Percentiles rank a stretch among this genome's conserved stretches.
phyloP scores from a whole-genome alignment of 495 filamentous ascomycete species.

The Penicillium mononematosum region DNA sequence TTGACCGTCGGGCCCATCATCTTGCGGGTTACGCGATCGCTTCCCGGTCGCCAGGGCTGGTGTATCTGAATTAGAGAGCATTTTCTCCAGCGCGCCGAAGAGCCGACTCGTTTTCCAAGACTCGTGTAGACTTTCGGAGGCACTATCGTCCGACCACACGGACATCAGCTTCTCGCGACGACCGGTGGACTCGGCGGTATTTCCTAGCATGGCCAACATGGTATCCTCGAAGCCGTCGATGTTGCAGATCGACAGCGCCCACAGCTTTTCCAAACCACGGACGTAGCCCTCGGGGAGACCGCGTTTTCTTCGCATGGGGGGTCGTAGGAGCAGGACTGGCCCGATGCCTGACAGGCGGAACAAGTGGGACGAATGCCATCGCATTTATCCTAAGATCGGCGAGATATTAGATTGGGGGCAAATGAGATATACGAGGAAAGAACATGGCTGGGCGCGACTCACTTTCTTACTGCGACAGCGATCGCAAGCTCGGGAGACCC shows the following conservation, averaged over 20 bases:
- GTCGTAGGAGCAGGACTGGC: slow-evolving; percentile 64
- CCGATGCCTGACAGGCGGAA: slow-evolving; percentile 60
- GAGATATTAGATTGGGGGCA: slow-evolving; percentile 4
- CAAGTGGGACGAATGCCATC: slow-evolving; percentile 65
- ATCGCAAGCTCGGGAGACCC: slow-evolving; percentile 70
- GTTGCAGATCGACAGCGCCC: slow-evolving; percentile 47
- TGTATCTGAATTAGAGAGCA: slow-evolving; percentile 47
- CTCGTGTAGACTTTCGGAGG: slow-evolving; percentile 55
- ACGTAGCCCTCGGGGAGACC: slow-evolving; percentile 53
- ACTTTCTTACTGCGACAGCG: slow-evolving; percentile 64
- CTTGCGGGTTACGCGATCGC: slow-evolving; percentile 39
- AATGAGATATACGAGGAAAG: not conserved
- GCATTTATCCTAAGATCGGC: slow-evolving; percentile 56
- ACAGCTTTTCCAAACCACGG: slow-evolving; percentile 46
- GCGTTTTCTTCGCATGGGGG: slow-evolving; percentile 69
- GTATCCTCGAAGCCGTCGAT: slow-evolving; percentile 51
- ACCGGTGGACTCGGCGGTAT: slow-evolving; percentile 35
- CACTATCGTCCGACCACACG: slow-evolving; percentile 51
- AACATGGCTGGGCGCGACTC: slow-evolving; percentile 4
- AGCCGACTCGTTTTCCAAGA: slow-evolving; percentile 58
- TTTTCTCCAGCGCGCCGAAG: slow-evolving; percentile 52
- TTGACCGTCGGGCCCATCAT: slow-evolving; percentile 27
- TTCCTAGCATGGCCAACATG: slow-evolving; percentile 44
- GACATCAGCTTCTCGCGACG: slow-evolving; percentile 37
- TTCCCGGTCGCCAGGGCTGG: slow-evolving; percentile 29